Evolutionary conservation across 2,329 filamentous ascomycete species (phyloP).

Genomic region (Cyphellophora europaea): DNA sequence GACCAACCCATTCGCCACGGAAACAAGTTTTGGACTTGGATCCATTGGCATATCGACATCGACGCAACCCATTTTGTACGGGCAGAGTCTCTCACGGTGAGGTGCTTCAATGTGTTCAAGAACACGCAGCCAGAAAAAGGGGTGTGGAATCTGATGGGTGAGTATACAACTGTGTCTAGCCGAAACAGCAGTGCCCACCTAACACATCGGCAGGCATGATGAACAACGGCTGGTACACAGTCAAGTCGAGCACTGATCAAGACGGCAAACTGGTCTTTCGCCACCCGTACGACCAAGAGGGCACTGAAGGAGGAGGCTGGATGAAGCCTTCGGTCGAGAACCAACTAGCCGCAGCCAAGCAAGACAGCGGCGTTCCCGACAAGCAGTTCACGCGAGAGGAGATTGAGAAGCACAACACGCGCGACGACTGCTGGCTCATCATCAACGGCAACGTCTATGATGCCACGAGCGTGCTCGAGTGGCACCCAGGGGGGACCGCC

Average conservation of each 20-base stretch:
- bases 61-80: conserved; percentile 33
- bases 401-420: conserved; percentile 74
- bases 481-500: conserved; percentile 81
- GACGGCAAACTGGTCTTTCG: conserved; percentile 32
- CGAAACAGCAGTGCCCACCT: too few species aligned
- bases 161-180: too few species aligned
- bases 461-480: conserved; percentile 69
- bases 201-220: conserved; percentile 34
- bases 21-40: conserved; percentile 46
- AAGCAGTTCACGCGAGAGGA: conserved; percentile 49
- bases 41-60: conserved; percentile 44
- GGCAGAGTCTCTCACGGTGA: conserved; percentile 34
- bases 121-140: conserved; percentile 39
- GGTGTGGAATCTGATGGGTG: conserved; percentile 39
- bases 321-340: conserved; percentile 40
- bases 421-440: conserved; percentile 76
- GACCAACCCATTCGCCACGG: conserved; percentile 41
- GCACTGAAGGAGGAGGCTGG: conserved; percentile 38
- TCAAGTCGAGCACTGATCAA: conserved; percentile 28
- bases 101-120: conserved; percentile 41
- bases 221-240: conserved; percentile 44
- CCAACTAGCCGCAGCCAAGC: conserved; percentile 34
- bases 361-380: conserved; percentile 33
- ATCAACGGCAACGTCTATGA: conserved; percentile 75
- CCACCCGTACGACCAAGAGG: conserved; percentile 36